These are phyloP conservation scores for Xylaria sp. DNA, from an alignment of 2,329 filamentous ascomycete genomes.

Conservation along the genomic window DNA sequence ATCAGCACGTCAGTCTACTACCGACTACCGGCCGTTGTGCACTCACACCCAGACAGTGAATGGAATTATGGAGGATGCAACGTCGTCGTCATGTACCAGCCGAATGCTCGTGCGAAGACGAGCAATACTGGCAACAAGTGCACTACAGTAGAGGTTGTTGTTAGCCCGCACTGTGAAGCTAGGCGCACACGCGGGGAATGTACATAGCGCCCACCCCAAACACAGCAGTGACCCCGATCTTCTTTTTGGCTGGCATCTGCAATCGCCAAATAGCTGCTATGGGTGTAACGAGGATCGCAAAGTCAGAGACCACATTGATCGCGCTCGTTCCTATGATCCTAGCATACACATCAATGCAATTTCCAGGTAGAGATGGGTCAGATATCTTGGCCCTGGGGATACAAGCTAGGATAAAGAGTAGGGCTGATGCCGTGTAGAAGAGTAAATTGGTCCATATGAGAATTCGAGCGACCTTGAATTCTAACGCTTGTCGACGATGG, in stretches of 20 bases:
- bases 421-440: slow-evolving; percentile 5
- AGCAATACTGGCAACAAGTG: slow-evolving; percentile 15
- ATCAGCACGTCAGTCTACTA: neutral
- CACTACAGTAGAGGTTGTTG: slow-evolving; percentile 1
- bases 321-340: slow-evolving; percentile 2
- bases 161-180: neutral
- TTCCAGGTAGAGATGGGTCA: slow-evolving; percentile 2
- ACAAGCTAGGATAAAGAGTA: slow-evolving; percentile 18
- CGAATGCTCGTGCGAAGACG: slow-evolving; percentile 23
- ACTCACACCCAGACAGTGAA: slow-evolving; percentile 25
- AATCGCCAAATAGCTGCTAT: slow-evolving; percentile 26
- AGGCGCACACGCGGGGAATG: neutral
- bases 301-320: slow-evolving; percentile 32
- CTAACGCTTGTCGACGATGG: neutral
- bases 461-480: neutral
- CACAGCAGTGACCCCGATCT: slow-evolving; percentile 26
- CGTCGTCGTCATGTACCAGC: neutral
- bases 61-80: slow-evolving; percentile 12
- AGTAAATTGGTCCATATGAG: slow-evolving; percentile 19
- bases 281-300: slow-evolving; percentile 31
- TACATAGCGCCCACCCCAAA: slow-evolving; percentile 35
- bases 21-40: neutral
- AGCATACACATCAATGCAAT: slow-evolving; percentile 18
- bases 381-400: slow-evolving; percentile 19
- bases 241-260: slow-evolving; percentile 29